Base-by-base conservation (phyloP, 495 filamentous ascomycete genomes). In the Penicillium subrubescens region DNA sequence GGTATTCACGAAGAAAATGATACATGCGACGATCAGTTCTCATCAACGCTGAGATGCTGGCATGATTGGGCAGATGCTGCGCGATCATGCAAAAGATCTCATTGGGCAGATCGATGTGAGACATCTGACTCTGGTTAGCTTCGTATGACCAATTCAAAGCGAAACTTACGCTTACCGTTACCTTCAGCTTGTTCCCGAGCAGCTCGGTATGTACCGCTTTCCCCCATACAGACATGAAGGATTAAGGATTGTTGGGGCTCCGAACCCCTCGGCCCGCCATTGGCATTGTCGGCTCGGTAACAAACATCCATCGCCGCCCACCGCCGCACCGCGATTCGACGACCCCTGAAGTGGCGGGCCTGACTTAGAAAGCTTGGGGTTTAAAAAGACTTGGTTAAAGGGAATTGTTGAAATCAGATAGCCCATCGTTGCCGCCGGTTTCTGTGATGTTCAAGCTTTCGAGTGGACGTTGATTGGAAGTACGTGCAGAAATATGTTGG, bases 1-100 rank as follows among this genome's bases (percentile, higher is more conserved):
- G 31, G 33, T 56, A 56, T 11, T 56, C 53, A n/a, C 53, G 29
- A 35, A 56, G 53, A 23, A 56, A 33, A 8, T 56, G 8, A 37
- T 56, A 56, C 21, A 17, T n/a, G n/a, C 29, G 17, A 11, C 53
- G 33, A 37, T 56, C 53, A 14, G 34, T 39, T 23, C 34, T 34
- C 53, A 56, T 56, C 33, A 56, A 14, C 15, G 31, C 34, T 0
- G 33, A 56, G 2, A 37, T 35, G 21, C 34, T 39, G 19, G 11
- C 19, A 14, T 10, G 12, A 5, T 15, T 25, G 15, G n/a, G 53
- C 19, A 56, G 33, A 34, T 56, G 33, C 21, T 56, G 33, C n/a
- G 33, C 53, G 53, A 56, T 56, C 33, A 56, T 34, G 31, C 37
- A 39, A 56, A 37, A 37, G 8, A 56, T 12, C 25, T 56, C 53